Evolutionary conservation across 177 flowering plant genomes (phyloP).

Genomic region (Vitis hybrid): DNA sequence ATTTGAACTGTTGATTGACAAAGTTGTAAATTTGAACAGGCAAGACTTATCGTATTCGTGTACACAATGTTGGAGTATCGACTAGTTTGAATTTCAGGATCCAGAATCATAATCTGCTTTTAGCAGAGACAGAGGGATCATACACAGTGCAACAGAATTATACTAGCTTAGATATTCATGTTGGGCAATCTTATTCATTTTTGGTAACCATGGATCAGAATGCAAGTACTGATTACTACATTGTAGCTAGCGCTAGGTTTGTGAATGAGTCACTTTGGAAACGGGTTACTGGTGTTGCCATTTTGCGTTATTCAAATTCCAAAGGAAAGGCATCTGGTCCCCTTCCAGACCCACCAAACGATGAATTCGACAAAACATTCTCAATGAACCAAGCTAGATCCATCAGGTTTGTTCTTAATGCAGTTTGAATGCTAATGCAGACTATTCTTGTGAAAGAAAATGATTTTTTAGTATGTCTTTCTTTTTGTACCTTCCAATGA

Average conservation of each 20-base stretch:
- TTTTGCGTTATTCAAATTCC: constrained; percentile 79
- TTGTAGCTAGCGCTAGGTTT: constrained; percentile 93
- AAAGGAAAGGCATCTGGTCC: constrained; percentile 81
- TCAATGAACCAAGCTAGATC: constrained; percentile 98
- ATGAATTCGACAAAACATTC: constrained; percentile 74
- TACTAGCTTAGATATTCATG: constrained; percentile 90
- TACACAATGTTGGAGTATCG: constrained; percentile 85
- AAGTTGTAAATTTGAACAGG: constrained; percentile 48
- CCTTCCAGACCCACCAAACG: constrained; percentile 84
- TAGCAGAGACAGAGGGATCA: constrained; percentile 89
- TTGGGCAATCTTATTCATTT: constrained; percentile 93
- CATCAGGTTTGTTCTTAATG: constrained; percentile 56
- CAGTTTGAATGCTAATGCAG: background rate
- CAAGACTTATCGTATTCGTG: constrained; percentile 86
- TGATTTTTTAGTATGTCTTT: too few relatives aligned
- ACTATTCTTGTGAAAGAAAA: too few relatives aligned
- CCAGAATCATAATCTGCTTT: constrained; percentile 74
- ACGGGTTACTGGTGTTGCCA: constrained; percentile 88
- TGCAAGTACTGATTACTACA: constrained; percentile 88
- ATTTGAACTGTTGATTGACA: background rate
- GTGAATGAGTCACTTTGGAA: constrained; percentile 81
- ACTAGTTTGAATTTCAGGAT: constrained; percentile 95
- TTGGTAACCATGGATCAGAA: constrained; percentile 91
- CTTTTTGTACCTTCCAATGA: too few relatives aligned
- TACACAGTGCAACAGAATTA: constrained; percentile 93